These are phyloP conservation scores for Blastocystis sp. DNA, from an alignment of 352 stramenopile genomes.

Conservation along the genomic window DNA sequence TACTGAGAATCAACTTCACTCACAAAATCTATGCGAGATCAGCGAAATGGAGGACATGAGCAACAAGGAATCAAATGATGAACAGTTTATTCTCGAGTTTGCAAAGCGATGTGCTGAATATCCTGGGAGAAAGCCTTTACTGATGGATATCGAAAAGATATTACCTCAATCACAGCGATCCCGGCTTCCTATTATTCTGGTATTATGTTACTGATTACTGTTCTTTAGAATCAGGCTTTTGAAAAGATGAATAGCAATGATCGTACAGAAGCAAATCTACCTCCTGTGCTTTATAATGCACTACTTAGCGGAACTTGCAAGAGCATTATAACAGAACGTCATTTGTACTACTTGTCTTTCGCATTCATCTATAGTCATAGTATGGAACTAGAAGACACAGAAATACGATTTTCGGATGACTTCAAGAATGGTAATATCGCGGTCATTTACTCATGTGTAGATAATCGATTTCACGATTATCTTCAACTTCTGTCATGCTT, in stretches of 20 bases:
- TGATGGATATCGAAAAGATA: not conserved
- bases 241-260: conserved; percentile 55
- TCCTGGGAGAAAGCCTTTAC: conserved; percentile 25
- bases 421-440: not conserved
- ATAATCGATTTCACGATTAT: not conserved
- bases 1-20: not conserved
- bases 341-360: not conserved
- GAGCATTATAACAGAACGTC: conserved; percentile 1
- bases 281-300: not conserved
- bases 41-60: not conserved
- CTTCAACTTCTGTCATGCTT: conserved; percentile 14
- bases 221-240: conserved; percentile 24
- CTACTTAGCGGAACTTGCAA: conserved; percentile 27
- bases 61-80: not conserved
- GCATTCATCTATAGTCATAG: not conserved
- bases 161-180: not conserved
- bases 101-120: not conserved
- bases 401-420: not conserved
- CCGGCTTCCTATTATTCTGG: conserved; percentile 33
- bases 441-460: not conserved
- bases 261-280: not conserved
- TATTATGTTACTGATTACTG: not conserved
- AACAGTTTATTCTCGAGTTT: conserved; percentile 38
- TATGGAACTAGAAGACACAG: not conserved
- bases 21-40: not conserved